Conservation (phyloP, 2,329 filamentous ascomycete species). For the Colletotrichum tofieldiae region DNA sequence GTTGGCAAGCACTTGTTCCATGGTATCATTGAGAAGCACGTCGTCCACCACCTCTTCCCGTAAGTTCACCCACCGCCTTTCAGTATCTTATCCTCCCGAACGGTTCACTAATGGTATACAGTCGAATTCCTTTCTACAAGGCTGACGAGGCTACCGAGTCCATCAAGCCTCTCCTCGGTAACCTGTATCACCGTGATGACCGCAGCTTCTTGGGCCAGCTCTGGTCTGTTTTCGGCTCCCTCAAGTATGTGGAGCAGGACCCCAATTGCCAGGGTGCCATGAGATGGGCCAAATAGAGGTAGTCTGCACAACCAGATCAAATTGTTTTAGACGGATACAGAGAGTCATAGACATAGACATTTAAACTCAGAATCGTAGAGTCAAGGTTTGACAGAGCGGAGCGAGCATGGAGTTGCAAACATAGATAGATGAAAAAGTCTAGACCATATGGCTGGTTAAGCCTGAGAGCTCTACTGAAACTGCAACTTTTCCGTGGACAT, state of each 20-base stretch:
- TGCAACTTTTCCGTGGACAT: background rate
- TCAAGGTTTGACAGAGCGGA: conserved; percentile 8
- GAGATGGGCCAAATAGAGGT: conserved; percentile 51
- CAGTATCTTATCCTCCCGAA: background rate
- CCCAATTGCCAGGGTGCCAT: conserved; percentile 54
- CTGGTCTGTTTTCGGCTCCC: conserved; percentile 62
- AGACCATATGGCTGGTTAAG: conserved; percentile 12
- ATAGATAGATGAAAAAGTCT: background rate
- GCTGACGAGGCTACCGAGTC: conserved; percentile 72
- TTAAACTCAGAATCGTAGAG: conserved; percentile 11
- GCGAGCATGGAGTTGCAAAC: conserved; percentile 2
- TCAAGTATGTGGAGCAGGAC: conserved; percentile 64
- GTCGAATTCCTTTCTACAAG: conserved; percentile 72
- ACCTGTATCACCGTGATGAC: conserved; percentile 65
- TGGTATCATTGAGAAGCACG: conserved; percentile 73
- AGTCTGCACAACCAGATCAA: too few species aligned
- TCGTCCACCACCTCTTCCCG: conserved; percentile 74
- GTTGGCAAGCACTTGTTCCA: conserved; percentile 75
- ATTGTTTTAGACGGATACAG: conserved; percentile 11
- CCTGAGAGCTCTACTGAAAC: conserved; percentile 1
- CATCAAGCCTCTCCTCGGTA: conserved; percentile 70
- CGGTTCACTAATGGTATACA: conserved; percentile 43
- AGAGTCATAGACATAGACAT: conserved; percentile 30
- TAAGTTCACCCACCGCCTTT: conserved; percentile 48
- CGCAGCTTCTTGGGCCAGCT: conserved; percentile 62